Conservation (phyloP, 2,329 filamentous ascomycete genomes). For the Penicillium sp. region DNA sequence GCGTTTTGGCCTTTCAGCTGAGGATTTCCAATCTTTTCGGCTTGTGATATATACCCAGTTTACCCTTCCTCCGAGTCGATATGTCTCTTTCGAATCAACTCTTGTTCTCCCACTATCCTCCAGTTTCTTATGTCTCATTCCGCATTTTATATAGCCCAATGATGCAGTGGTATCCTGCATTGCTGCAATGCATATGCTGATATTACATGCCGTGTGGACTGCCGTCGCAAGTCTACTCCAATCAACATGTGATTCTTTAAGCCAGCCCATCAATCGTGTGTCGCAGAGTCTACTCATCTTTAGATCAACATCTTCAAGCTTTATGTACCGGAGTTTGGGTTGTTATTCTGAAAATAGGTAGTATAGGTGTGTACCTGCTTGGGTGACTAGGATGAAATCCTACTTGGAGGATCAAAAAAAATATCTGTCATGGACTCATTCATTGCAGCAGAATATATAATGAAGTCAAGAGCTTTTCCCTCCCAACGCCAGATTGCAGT, state of each 20-base stretch:
- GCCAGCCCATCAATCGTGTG: no score
- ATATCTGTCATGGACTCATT: not conserved
- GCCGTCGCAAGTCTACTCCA: no score
- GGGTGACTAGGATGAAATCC: no score
- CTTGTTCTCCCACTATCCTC: not conserved
- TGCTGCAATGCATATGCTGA: not conserved
- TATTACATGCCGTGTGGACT: no score
- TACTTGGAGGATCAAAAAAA: no score
- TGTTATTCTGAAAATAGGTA: no score
- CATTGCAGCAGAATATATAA: not conserved
- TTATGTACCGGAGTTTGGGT: no score
- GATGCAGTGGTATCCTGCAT: not conserved
- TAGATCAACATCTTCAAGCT: no score
- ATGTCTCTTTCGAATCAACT: not conserved
- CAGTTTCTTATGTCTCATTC: not conserved
- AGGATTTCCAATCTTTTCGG: not conserved
- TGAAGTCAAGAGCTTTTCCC: not conserved
- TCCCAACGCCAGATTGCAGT: not conserved
- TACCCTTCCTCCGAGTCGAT: not conserved
- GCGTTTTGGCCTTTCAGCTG: conserved; percentile 5
- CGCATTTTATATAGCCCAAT: not conserved
- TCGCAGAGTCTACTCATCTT: not conserved
- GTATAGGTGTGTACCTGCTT: no score
- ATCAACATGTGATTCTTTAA: no score
- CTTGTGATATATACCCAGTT: conserved; percentile 13